These are phyloP conservation scores for Hyphodiscus hymeniophilus DNA, from an alignment of 495 filamentous ascomycete genomes.

Conservation along the genomic window DNA sequence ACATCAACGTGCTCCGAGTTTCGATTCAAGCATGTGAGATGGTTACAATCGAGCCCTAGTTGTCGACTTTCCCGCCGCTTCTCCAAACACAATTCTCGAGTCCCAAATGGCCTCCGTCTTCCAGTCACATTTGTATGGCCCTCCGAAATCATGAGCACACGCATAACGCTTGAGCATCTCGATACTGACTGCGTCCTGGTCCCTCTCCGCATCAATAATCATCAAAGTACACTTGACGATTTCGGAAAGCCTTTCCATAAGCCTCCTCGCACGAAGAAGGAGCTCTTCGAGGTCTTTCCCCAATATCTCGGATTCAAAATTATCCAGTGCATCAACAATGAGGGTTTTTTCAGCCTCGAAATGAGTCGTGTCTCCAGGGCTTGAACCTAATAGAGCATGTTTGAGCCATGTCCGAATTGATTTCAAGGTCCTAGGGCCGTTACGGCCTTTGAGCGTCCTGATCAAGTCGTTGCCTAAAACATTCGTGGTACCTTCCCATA, in stretches of 20 bases:
- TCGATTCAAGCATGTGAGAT: background rate
- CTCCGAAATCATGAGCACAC: background rate
- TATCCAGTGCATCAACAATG: background rate
- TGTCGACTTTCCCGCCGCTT: background rate
- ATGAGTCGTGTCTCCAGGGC: background rate
- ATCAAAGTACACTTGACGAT: slow-evolving; percentile 1
- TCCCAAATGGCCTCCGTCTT: background rate
- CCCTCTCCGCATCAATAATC: slow-evolving; percentile 6
- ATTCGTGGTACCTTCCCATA: slow-evolving; percentile 74
- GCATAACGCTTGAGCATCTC: background rate
- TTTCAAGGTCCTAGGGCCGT: slow-evolving; percentile 29
- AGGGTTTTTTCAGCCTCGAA: background rate
- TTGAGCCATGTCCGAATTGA: slow-evolving; percentile 26
- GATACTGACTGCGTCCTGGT: background rate
- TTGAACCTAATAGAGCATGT: background rate
- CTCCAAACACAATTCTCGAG: background rate
- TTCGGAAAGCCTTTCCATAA: background rate
- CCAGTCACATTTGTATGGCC: background rate
- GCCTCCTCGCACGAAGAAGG: background rate
- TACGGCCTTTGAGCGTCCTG: slow-evolving; percentile 40
- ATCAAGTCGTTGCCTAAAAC: slow-evolving; percentile 57
- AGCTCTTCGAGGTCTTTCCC: background rate
- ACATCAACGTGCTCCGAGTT: no score
- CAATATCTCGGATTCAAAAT: background rate
- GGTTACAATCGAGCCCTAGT: background rate